These are phyloP conservation scores for Tinospora cordifolia DNA, from an alignment of 164 flowering plant species.

Conservation along the genomic window DNA sequence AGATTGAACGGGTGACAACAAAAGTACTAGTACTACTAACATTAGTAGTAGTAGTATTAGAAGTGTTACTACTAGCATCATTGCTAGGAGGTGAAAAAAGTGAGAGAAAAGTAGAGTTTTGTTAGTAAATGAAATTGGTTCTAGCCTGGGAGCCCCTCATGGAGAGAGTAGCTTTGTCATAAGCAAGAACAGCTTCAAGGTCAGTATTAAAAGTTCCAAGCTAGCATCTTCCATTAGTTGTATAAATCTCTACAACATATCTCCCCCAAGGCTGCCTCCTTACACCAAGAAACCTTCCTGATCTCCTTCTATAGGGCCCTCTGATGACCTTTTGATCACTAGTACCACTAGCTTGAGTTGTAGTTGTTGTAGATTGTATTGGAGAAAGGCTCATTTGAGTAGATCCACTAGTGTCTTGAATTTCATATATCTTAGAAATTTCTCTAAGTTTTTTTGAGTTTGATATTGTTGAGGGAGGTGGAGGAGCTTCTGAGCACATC, in stretches of 20 bases:
- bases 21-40: too few species aligned
- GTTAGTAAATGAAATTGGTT: conserved; percentile 81
- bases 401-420: conserved; percentile 10
- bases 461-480: conserved; percentile 26
- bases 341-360: conserved; percentile 19
- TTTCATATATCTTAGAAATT: conserved; percentile 19
- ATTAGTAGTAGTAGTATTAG: too few species aligned
- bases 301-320: conserved; percentile 64
- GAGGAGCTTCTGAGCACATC: too few species aligned
- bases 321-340: conserved; percentile 30
- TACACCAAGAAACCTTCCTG: conserved; percentile 89
- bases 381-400: conserved; percentile 34
- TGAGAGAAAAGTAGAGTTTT: conserved; percentile 38
- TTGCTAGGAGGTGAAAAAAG: conserved; percentile 35
- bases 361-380: conserved; percentile 36
- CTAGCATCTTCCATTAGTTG: conserved; percentile 94
- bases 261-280: conserved; percentile 92
- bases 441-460: conserved; percentile 32
- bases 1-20: conserved; percentile 15
- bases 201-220: conserved; percentile 97
- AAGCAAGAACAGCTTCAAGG: conserved; percentile 94
- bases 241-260: conserved; percentile 90
- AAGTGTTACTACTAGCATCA: conserved; percentile 4
- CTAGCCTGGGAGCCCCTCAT: conserved; percentile 92
- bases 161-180: conserved; percentile 92